phyloP scores from a whole-genome alignment of 495 filamentous ascomycete genomes.

The Ramalina intermedia region DNA sequence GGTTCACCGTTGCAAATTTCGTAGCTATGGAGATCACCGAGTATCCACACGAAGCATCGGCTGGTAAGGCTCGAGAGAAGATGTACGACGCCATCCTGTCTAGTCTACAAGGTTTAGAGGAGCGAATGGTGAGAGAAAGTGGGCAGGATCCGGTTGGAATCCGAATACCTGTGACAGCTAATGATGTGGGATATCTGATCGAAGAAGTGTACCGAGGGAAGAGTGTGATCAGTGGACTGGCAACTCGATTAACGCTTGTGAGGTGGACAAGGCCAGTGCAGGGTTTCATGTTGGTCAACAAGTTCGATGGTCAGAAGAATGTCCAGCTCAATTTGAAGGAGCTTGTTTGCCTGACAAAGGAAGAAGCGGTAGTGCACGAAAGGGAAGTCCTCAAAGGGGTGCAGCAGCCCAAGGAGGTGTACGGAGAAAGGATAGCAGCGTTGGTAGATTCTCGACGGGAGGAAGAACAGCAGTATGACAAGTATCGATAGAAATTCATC shows the following conservation, averaged over 20 bases:
- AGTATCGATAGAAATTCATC: conserved; percentile 24
- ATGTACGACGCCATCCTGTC: conserved; percentile 72
- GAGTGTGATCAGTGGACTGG: conserved; percentile 67
- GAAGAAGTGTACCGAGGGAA: conserved; percentile 81
- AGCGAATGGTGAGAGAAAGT: conserved; percentile 47
- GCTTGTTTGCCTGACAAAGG: conserved; percentile 91
- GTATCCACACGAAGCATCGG: conserved; percentile 75
- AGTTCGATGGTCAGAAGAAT: conserved; percentile 52
- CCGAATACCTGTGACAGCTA: conserved; percentile 57
- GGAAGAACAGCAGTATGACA: conserved; percentile 46
- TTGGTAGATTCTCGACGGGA: conserved; percentile 45
- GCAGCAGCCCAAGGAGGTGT: conserved; percentile 56
- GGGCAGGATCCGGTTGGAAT: conserved; percentile 51
- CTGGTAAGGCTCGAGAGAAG: conserved; percentile 68
- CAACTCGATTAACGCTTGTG: conserved; percentile 60
- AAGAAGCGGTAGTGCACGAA: conserved; percentile 73
- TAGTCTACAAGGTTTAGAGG: conserved; percentile 57
- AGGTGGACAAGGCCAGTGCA: conserved; percentile 54
- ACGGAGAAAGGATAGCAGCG: conserved; percentile 47
- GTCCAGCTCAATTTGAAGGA: conserved; percentile 49
- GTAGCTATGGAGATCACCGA: conserved; percentile 73
- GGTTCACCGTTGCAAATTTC: conserved; percentile 79
- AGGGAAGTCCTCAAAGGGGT: conserved; percentile 59
- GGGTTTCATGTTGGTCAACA: conserved; percentile 29
- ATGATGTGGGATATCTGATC: conserved; percentile 71